Evolutionary conservation across 73 alveolate species (phyloP), one percentile per base, ranked within the genome.

Genomic region (Stentor coeruleus): DNA sequence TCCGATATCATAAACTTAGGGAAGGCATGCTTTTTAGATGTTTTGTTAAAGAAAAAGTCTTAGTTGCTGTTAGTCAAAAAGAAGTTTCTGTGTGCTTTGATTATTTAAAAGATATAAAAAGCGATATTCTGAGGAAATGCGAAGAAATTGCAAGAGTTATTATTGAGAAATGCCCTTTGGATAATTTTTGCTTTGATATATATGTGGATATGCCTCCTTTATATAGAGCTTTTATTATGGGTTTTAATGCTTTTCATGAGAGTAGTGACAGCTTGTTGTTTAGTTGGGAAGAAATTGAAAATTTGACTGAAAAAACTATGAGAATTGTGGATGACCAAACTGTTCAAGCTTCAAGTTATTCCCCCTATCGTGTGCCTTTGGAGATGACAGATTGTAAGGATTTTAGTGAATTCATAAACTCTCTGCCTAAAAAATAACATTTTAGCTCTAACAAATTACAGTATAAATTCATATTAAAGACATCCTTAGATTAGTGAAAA

Each of bases 151-250:
- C 0, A 1, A 33, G 33, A 20, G 79, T 28, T 26, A 40, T 66
- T 26, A 31, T 66, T 2, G 79, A 20, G n/a, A 26, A 20, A 14
- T 20, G 2, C 0, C n/a, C 37, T 66, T 66, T 66, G 1, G 79
- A 66, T 20, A 31, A 33, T 33, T 66, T 66, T 33, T 66, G 42
- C 1, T 66, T 66, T 33, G 79, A 66, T 66, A 2, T 66, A 26
- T 66, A 66, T 66, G 39, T 66, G n/a, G 79, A 66, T 33, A 20
- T 66, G n/a, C 79, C 79, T 66, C 79, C 79, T 20, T 11, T 20
- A 2, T 33, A 66, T 26, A 66, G 37, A 66, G n/a, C n/a, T 2
- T 66, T 20, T 11, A 1, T 66, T 20, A 28, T 66, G 33, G 79
- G 79, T 20, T 66, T 66, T 66, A 20, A 20, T 2, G 20, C 79